Evolutionary conservation across 2,329 filamentous ascomycete genomes (phyloP), one percentile per base, ranked within the genome.

Genomic region (Celoporthe dispersa): DNA sequence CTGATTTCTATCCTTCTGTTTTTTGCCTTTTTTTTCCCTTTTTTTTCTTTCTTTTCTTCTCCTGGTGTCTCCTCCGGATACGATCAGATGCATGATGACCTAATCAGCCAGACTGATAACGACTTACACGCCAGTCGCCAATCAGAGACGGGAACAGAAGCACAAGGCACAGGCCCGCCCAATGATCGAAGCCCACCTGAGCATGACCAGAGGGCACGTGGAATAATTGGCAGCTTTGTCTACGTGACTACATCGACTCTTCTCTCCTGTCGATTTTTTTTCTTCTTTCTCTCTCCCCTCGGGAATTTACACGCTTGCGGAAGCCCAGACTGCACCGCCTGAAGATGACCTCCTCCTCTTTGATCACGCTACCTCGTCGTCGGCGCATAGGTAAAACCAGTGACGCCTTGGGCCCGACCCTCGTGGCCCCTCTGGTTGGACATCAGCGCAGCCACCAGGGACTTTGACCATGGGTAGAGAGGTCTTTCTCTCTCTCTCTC

Each of bases 381-480:
- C 48, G 37, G 33, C 51, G 35, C 48, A 44, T 44, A 1, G 5
- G 14, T 4, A n/a, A 64, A 51, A 28, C 59, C 69, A 70, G 60
- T 68, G 25, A 61, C 33, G 62, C 57, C 57, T 53, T 48, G 37
- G 22, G 62, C 35, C 48, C 25, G 31, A 64, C 35, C 68, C 73
- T 64, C 73, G 73, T 74, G 73, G 68, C 6, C 67, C 39, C 16
- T 37, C 66, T 73, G 73, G 62, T 74, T 74, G 73, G 73, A 41
- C 64, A 59, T 55, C 64, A 63, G 66, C 63, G n/a, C 35, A 60
- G 25, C 4, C 14, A n/a, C 14, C 33, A 19, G 28, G n/a, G n/a
- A 12, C 37, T 14, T 19, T 28, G 37, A n/a, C 2, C 19, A 35
- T 37, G 55, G 55, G 16, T 8, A 9, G 37, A 11, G 11, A 11